Evolutionary conservation across 768 basidiomycete genomes (phyloP).

Genomic region (Coprinopsis sp.): DNA sequence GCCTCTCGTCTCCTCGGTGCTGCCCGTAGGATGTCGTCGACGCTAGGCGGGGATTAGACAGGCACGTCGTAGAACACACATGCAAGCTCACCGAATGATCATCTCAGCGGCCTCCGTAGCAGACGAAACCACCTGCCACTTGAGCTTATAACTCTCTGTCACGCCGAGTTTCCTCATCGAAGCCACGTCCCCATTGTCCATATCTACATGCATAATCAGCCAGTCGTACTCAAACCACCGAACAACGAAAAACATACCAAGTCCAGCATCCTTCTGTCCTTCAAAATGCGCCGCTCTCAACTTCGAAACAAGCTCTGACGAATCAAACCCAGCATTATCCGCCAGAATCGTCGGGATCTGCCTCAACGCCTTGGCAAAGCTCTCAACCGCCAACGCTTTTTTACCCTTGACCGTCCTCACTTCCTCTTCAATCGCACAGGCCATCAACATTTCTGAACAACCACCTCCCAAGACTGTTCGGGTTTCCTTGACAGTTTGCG

Average conservation of each 20-base stretch:
- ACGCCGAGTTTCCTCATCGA: slow-evolving; percentile 87
- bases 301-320: slow-evolving; percentile 88
- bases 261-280: slow-evolving; percentile 78
- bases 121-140: slow-evolving; percentile 89
- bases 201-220: slow-evolving; percentile 49
- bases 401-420: slow-evolving; percentile 85
- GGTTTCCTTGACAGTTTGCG: slow-evolving; percentile 97
- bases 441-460: slow-evolving; percentile 98
- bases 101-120: slow-evolving; percentile 97
- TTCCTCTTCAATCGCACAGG: slow-evolving; percentile 86
- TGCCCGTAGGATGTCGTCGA: slow-evolving; percentile 87
- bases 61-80: background rate
- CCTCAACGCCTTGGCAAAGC: slow-evolving; percentile 82
- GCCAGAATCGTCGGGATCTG: slow-evolving; percentile 96
- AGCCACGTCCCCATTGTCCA: slow-evolving; percentile 79
- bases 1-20: slow-evolving; percentile 85
- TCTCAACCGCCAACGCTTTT: slow-evolving; percentile 92
- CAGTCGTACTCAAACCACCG: background rate
- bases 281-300: slow-evolving; percentile 93
- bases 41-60: slow-evolving; percentile 38
- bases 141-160: slow-evolving; percentile 97
- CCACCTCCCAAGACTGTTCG: slow-evolving; percentile 92
- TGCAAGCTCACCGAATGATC: slow-evolving; percentile 76
- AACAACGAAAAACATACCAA: slow-evolving; percentile 51
- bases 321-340: slow-evolving; percentile 97